Conservation (phyloP, 2,329 filamentous ascomycete species). For the Aspergillus quadrilineatus region DNA sequence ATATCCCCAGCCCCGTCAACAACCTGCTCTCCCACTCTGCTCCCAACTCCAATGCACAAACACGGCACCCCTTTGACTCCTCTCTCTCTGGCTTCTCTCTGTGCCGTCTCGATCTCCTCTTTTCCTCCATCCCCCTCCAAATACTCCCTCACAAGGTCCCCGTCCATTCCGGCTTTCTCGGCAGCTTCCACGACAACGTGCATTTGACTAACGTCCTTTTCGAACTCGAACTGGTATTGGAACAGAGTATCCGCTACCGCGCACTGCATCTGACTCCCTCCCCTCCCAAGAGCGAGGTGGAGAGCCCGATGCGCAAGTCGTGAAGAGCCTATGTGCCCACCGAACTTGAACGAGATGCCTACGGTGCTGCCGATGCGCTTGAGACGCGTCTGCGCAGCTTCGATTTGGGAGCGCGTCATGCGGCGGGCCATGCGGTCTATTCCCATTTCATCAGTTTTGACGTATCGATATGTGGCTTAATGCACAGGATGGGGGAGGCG, state of each 20-base stretch:
- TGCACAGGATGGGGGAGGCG: neutral
- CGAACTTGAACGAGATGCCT: conserved; percentile 22
- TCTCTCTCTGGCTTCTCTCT: conserved; percentile 1
- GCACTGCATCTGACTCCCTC: neutral
- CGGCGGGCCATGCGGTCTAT: conserved; percentile 24
- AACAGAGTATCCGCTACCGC: conserved; percentile 20
- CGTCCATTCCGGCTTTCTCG: conserved; percentile 12
- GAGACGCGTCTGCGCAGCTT: conserved; percentile 18
- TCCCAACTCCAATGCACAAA: conserved; percentile 18
- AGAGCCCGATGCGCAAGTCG: conserved; percentile 21
- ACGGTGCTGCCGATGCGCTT: conserved; percentile 14
- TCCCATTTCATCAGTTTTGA: neutral
- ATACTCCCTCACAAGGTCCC: conserved; percentile 11
- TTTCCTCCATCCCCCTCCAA: conserved; percentile 13
- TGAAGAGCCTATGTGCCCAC: conserved; percentile 22
- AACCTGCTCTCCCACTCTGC: neutral
- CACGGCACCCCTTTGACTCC: conserved; percentile 21
- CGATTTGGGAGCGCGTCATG: conserved; percentile 17
- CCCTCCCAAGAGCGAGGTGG: neutral
- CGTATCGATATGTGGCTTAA: neutral
- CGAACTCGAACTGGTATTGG: conserved; percentile 21
- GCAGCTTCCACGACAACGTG: conserved; percentile 15
- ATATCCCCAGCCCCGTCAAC: conserved; percentile 19
- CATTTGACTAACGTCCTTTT: conserved; percentile 18
- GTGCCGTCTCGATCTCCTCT: conserved; percentile 6